A percentile compares a stretch with the other conserved stretches of the same genome.
Conservation (phyloP, 208 protist genomes). For the Leishmania lainsoni region DNA sequence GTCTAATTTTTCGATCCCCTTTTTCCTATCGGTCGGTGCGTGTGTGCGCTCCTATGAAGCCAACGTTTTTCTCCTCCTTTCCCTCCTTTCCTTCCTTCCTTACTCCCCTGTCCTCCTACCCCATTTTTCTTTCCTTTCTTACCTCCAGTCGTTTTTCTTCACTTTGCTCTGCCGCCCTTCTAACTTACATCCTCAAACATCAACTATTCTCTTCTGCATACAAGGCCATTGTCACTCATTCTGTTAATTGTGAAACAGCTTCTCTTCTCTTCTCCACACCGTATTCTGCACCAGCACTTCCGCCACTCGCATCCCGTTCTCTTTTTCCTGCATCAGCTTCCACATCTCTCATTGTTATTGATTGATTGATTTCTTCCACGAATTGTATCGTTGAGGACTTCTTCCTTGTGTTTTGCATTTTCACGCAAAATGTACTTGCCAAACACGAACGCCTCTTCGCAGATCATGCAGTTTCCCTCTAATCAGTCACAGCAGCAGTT, state of each 20-base stretch:
- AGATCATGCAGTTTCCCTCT: conserved; percentile 37
- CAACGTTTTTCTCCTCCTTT: background rate
- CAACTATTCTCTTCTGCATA: background rate
- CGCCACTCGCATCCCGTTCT: background rate
- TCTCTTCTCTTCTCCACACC: background rate
- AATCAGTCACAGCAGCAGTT: conserved; percentile 46
- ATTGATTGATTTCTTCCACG: background rate
- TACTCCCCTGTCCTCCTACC: background rate
- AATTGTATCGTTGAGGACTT: background rate
- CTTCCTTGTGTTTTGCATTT: background rate
- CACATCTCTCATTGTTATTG: background rate
- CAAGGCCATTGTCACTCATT: background rate
- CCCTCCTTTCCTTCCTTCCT: background rate
- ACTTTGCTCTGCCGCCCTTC: background rate
- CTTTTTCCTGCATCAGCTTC: background rate
- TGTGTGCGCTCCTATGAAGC: background rate
- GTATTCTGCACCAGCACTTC: background rate
- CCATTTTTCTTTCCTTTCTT: background rate
- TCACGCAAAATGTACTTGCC: conserved; percentile 33
- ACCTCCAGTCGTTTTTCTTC: background rate
- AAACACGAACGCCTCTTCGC: conserved; percentile 23
- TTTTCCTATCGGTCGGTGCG: background rate
- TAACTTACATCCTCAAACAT: background rate
- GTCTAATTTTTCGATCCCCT: background rate
- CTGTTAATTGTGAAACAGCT: background rate